Conservation (phyloP, 1,284 basidiomycete genomes). For the Ustanciosporium gigantosporum region DNA sequence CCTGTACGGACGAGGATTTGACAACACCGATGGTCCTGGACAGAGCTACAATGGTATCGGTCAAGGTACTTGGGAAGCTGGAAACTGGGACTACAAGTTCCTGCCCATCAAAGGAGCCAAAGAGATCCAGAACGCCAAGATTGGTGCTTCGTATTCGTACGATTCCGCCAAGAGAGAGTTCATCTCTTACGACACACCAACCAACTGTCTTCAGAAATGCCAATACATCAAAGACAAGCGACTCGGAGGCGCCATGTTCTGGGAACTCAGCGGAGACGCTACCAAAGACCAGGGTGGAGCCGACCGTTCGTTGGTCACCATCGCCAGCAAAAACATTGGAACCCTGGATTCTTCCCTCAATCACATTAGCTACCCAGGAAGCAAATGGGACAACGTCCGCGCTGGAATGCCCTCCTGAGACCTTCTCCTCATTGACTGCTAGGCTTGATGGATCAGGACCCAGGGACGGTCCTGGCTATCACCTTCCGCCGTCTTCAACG, state of each 20-base stretch:
- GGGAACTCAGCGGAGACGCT: conserved; percentile 61
- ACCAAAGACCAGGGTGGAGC: conserved; percentile 32
- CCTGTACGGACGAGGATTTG: conserved; percentile 73
- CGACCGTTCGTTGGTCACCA: conserved; percentile 31
- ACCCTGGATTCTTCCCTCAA: conserved; percentile 67
- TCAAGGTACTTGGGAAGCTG: conserved; percentile 70
- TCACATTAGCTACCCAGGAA: conserved; percentile 68
- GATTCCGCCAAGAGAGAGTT: conserved; percentile 72
- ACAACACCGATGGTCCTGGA: conserved; percentile 75
- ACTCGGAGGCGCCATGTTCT: conserved; percentile 77
- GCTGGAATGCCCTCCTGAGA: background rate
- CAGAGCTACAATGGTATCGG: conserved; percentile 76
- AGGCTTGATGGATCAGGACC: too few relatives aligned
- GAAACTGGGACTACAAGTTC: conserved; percentile 70
- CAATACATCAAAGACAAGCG: conserved; percentile 73
- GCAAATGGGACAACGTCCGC: conserved; percentile 62
- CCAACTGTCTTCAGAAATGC: conserved; percentile 72
- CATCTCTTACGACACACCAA: conserved; percentile 77
- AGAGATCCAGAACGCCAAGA: conserved; percentile 72
- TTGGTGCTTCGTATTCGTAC: conserved; percentile 74
- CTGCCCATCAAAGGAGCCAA: conserved; percentile 74
- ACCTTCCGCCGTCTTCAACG: too few relatives aligned
- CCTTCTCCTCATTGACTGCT: too few relatives aligned
- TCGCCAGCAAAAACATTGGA: conserved; percentile 33
- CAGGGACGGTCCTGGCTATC: too few relatives aligned